Conservation (phyloP, 345 rosid genomes). For the Eucalyptus brandiana region DNA sequence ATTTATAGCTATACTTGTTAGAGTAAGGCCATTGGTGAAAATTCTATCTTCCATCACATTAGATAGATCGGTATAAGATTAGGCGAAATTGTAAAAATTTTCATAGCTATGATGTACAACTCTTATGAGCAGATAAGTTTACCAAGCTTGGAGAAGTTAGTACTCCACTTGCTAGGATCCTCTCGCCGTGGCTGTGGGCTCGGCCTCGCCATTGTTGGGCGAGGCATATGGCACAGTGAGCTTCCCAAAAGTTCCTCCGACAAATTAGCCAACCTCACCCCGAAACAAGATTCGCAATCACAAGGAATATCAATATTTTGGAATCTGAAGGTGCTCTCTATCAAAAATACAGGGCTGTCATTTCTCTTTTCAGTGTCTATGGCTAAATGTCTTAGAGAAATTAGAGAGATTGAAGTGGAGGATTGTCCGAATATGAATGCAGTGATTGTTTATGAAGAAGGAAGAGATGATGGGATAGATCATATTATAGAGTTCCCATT, state of each 20-base stretch:
- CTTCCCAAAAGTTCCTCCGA: not conserved
- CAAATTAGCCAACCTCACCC: not conserved
- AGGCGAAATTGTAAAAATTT: accelerated
- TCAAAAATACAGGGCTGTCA: too few relatives aligned
- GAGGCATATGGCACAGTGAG: not conserved
- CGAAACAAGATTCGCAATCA: too few relatives aligned
- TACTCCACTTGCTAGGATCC: not conserved
- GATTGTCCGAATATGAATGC: not conserved
- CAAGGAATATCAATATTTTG: too few relatives aligned
- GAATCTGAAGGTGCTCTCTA: accelerated
- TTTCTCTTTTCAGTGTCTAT: not conserved
- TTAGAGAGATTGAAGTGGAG: too few relatives aligned
- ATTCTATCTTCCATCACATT: accelerated
- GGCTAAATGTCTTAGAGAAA: not conserved
- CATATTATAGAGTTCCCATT: not conserved
- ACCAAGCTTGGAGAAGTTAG: not conserved
- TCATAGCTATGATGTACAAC: not conserved
- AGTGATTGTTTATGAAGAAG: not conserved
- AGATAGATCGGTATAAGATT: not conserved
- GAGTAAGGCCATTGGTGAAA: too few relatives aligned
- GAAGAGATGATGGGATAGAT: not conserved
- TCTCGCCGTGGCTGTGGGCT: too few relatives aligned
- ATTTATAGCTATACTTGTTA: too few relatives aligned
- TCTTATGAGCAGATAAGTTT: not conserved
- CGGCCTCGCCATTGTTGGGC: too few relatives aligned